phyloP scores from a whole-genome alignment of 148 eudicot genomes.

The Camellia granthamiana region DNA sequence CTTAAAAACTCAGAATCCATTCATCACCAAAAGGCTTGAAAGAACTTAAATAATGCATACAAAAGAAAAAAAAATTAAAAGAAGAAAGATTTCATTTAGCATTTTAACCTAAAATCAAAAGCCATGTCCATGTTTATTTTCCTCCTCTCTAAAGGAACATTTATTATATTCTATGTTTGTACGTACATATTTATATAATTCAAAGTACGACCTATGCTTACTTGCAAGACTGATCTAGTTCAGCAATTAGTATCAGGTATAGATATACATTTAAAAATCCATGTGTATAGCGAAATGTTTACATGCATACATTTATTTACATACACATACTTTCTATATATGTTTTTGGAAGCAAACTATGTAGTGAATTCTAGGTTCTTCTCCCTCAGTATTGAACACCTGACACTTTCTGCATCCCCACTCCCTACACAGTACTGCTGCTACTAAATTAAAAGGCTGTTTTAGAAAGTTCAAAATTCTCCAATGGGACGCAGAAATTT shows the following conservation, averaged over 20 bases:
- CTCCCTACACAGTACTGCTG: neutral
- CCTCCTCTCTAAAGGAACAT: neutral
- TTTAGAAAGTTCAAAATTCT: neutral
- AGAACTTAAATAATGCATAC: neutral
- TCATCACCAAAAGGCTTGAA: neutral
- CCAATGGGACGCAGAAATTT: neutral
- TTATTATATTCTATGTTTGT: neutral
- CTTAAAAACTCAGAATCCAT: neutral
- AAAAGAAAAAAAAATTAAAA: neutral
- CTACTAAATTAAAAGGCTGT: neutral
- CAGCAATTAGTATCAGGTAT: neutral
- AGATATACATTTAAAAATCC: neutral
- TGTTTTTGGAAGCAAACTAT: neutral
- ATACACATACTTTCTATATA: neutral
- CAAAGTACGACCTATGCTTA: neutral
- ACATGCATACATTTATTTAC: neutral
- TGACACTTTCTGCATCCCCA: constrained; percentile 4
- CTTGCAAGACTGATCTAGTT: neutral
- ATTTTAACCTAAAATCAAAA: neutral
- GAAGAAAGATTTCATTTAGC: neutral
- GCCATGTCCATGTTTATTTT: neutral
- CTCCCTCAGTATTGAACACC: neutral
- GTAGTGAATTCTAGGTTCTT: neutral
- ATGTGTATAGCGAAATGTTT: neutral
- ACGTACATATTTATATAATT: neutral